Conservation (phyloP, 768 basidiomycete species). For the Agrocybe praecox region DNA sequence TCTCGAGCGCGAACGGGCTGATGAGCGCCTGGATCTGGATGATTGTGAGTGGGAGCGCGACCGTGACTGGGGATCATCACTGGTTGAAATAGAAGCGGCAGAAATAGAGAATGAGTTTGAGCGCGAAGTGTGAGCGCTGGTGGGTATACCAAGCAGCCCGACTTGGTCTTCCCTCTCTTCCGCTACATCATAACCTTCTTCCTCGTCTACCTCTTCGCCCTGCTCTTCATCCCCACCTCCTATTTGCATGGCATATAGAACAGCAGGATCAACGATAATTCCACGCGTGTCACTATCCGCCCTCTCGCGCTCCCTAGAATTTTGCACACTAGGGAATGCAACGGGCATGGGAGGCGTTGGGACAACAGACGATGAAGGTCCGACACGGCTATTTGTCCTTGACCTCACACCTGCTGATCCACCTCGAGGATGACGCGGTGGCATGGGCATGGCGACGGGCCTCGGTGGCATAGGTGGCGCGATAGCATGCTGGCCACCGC, state of each 20-base stretch:
- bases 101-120: conserved; percentile 11
- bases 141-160: conserved; percentile 31
- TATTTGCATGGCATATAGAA: conserved; percentile 20
- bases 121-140: conserved; percentile 54
- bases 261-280: conserved; percentile 18
- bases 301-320: conserved; percentile 12
- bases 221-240: conserved; percentile 13
- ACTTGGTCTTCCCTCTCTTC: conserved; percentile 33
- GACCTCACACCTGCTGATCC: conserved; percentile 19
- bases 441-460: conserved; percentile 16
- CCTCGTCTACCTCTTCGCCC: conserved; percentile 26
- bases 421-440: conserved; percentile 27
- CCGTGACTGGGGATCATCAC: conserved; percentile 31
- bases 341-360: conserved; percentile 22
- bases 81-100: conserved; percentile 7
- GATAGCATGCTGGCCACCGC: conserved; percentile 42
- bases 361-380: conserved; percentile 14
- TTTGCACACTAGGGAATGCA: conserved; percentile 32
- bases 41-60: conserved; percentile 36
- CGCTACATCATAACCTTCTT: conserved; percentile 28
- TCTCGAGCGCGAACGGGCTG: conserved; percentile 39
- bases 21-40: conserved; percentile 24
- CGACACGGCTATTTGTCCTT: conserved; percentile 32
- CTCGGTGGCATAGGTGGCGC: conserved; percentile 29
- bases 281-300: conserved; percentile 26